Base-by-base conservation (phyloP, 169 alveolate species). In the Cytauxzoon felis region DNA sequence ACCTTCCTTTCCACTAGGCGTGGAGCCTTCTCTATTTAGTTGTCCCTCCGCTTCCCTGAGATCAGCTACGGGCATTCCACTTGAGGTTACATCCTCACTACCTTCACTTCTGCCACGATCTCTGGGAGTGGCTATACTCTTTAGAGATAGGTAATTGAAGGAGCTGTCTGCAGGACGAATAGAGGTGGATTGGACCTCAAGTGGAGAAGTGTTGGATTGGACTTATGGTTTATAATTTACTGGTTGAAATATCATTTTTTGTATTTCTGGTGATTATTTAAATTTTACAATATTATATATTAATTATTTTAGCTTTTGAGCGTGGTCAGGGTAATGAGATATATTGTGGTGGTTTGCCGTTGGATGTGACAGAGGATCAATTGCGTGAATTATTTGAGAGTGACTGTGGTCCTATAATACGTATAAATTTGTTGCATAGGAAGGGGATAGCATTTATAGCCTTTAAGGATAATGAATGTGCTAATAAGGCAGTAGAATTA, bases 381-480 rank as follows among this genome's bases (percentile, higher is more conserved):
- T 79, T 93, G 27, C 54, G 86, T 56, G 95, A 85, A 36, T 76
- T 92, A 5, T 92, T 93, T 61, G 94, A 88, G 49, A 50, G 68
- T 13, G 96, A 93, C 50, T 91, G 97, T 47, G 97, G 96, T 9
- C 78, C 90, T 33, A 83, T 92, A 8, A 80, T 79, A 0, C 88
- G 94, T 29, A 81, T 93, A 21, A 85, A 89, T 57, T 69, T 92
- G 57, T 85, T 93, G 21, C 86, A 84, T 50, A 76, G 83, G 19
- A 90, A 89, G 53, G 97, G 97, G 5, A 82, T 91, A 21, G 96
- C 97, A 5, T 93, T 93, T 68, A 89, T 93, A 30, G 88, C 94
- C 2, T 92, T 93, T 54, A 88, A 73, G 16, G 60, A 63, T 42
- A 94, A 91, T 26, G 93, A 91, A 60, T 82, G 89, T 4, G 96